phyloP scores from a whole-genome alignment of 768 basidiomycete genomes.

The Calocybe gangraenosa region DNA sequence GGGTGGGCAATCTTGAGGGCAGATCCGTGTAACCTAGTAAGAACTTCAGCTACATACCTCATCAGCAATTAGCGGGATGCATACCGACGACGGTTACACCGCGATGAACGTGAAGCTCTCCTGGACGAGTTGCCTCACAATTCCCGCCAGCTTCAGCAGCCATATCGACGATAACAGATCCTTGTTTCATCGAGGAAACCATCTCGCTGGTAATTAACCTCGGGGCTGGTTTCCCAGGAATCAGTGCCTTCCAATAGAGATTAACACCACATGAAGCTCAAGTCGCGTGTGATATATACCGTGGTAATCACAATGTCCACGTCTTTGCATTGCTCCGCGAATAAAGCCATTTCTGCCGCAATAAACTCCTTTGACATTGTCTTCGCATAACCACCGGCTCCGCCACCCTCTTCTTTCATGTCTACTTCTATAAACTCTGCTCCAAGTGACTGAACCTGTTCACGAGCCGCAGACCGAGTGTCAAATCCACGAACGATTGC shows the following conservation, averaged over 20 bases:
- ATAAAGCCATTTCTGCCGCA: constrained; percentile 83
- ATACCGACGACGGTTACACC: constrained; percentile 84
- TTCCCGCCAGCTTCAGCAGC: constrained; percentile 91
- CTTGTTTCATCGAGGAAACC: constrained; percentile 89
- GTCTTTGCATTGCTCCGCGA: constrained; percentile 84
- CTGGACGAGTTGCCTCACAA: constrained; percentile 78
- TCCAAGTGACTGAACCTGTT: constrained; percentile 87
- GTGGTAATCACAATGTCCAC: constrained; percentile 90
- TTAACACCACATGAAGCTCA: not conserved
- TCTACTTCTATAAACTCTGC: constrained; percentile 87
- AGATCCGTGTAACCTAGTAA: constrained; percentile 73
- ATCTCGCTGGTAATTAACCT: constrained; percentile 83
- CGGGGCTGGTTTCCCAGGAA: constrained; percentile 84
- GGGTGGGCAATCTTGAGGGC: constrained; percentile 84
- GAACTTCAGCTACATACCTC: constrained; percentile 2
- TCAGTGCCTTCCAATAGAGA: constrained; percentile 52
- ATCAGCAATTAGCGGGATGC: constrained; percentile 6
- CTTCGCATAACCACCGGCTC: constrained; percentile 83
- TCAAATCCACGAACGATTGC: constrained; percentile 90
- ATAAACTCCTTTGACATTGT: constrained; percentile 90
- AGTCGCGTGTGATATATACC: constrained; percentile 28
- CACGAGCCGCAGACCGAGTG: constrained; percentile 77
- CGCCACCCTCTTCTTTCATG: constrained; percentile 78
- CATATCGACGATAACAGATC: constrained; percentile 83
- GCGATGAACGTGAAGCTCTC: constrained; percentile 60